Percentiles rank a stretch among this genome's conserved stretches.
These are phyloP conservation scores for Scutellaria galericulata DNA, from an alignment of 257 asterid genomes.

Conservation along the genomic window DNA sequence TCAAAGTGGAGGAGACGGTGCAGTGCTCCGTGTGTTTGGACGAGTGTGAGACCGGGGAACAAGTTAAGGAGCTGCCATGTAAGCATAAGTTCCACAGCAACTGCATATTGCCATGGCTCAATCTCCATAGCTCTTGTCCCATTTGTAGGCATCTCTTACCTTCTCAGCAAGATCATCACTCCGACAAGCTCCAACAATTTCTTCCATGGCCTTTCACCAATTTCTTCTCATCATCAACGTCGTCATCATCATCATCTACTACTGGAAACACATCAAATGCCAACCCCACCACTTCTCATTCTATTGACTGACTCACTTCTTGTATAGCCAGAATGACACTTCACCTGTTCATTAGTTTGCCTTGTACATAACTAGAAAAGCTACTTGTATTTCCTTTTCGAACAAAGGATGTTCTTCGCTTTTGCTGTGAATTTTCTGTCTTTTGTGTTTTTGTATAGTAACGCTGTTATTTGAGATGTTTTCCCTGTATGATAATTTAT, in stretches of 20 bases:
- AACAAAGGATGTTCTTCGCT: no score
- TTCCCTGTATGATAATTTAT: background rate
- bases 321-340: background rate
- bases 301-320: background rate
- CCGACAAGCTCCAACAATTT: background rate
- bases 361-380: conserved; percentile 23
- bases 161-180: conserved; percentile 47
- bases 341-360: background rate
- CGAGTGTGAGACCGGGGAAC: conserved; percentile 68
- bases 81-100: conserved; percentile 71
- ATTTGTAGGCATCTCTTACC: conserved; percentile 80
- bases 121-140: conserved; percentile 93
- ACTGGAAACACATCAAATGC: conserved; percentile 45
- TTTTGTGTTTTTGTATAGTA: conserved; percentile 29
- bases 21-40: conserved; percentile 86
- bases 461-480: conserved; percentile 14
- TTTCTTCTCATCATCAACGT: conserved; percentile 56
- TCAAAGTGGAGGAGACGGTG: conserved; percentile 48
- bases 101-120: conserved; percentile 87
- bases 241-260: conserved; percentile 37
- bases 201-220: conserved; percentile 81
- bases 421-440: conserved; percentile 7
- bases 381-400: no score
- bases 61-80: conserved; percentile 87
- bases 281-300: conserved; percentile 42